A percentile compares a stretch with the other conserved stretches of the same genome.
Conservation (phyloP, 495 filamentous ascomycete species). For the Aspergillus indologenus region DNA sequence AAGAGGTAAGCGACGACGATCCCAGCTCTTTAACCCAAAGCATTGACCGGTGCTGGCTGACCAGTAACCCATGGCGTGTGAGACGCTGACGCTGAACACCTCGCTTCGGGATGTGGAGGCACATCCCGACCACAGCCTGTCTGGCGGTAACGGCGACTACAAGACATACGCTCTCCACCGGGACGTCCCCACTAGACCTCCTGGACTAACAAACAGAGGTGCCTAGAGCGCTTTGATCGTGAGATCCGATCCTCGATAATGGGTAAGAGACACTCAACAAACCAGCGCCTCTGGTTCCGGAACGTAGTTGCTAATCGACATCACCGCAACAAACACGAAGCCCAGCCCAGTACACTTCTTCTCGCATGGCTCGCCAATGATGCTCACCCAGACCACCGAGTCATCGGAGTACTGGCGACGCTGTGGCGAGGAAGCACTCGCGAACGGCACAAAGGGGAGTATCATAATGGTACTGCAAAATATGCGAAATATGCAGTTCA, state of each 20-base stretch:
- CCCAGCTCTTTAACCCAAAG: not conserved
- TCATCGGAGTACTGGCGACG: conserved; percentile 58
- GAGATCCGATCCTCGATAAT: too few species aligned
- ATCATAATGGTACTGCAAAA: conserved; percentile 63
- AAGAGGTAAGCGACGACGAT: not conserved
- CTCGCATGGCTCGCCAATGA: conserved; percentile 63
- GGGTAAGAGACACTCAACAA: not conserved
- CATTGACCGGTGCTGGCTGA: not conserved
- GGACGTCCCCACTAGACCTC: not conserved
- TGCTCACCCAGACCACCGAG: conserved; percentile 56
- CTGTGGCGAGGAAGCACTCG: conserved; percentile 55
- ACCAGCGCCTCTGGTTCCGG: too few species aligned
- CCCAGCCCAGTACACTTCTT: conserved; percentile 55
- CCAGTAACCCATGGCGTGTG: not conserved
- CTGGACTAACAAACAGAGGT: not conserved
- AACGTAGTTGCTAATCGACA: not conserved
- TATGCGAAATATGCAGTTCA: conserved; percentile 60
- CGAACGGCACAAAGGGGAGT: conserved; percentile 50
- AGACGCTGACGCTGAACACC: not conserved
- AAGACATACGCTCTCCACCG: not conserved
- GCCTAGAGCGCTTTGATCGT: too few species aligned
- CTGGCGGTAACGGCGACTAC: not conserved
- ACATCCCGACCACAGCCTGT: not conserved
- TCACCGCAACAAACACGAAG: not conserved
- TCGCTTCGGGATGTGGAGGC: conserved; percentile 7